These are phyloP conservation scores for Comarum palustre DNA, from an alignment of 306 rosid species.

Conservation along the genomic window DNA sequence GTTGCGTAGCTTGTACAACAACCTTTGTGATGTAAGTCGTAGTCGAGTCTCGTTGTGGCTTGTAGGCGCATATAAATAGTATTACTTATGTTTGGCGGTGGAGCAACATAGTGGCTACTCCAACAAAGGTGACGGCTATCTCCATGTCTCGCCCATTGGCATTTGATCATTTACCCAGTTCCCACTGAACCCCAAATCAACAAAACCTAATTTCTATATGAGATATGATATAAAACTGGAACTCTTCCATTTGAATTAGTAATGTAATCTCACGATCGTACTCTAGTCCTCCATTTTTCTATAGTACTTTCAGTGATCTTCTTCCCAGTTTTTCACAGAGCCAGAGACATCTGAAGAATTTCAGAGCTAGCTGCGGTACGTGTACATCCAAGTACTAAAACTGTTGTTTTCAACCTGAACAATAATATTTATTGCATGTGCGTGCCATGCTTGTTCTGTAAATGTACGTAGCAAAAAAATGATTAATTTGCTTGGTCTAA, in stretches of 20 bases:
- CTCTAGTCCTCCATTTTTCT: neutral
- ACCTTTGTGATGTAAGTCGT: no score
- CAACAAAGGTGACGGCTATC: neutral
- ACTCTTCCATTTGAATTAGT: neutral
- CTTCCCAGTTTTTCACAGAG: neutral
- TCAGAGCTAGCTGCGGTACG: neutral
- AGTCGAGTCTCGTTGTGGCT: no score
- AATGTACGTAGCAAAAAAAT: neutral
- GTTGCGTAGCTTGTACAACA: no score
- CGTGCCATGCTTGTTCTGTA: neutral
- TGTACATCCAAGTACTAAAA: constrained; percentile 1
- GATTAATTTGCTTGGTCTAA: neutral
- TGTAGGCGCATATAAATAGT: no score
- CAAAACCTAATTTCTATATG: neutral
- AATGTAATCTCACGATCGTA: neutral
- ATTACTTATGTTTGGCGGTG: no score
- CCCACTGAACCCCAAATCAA: neutral
- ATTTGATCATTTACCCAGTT: neutral
- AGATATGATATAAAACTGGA: neutral
- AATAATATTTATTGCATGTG: neutral
- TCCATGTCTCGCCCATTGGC: neutral
- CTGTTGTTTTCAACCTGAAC: neutral
- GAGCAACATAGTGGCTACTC: no score
- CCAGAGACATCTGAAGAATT: neutral
- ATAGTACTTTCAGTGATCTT: neutral